phyloP scores from a whole-genome alignment of 306 rosid genomes.

The Cicer cuneatum region DNA sequence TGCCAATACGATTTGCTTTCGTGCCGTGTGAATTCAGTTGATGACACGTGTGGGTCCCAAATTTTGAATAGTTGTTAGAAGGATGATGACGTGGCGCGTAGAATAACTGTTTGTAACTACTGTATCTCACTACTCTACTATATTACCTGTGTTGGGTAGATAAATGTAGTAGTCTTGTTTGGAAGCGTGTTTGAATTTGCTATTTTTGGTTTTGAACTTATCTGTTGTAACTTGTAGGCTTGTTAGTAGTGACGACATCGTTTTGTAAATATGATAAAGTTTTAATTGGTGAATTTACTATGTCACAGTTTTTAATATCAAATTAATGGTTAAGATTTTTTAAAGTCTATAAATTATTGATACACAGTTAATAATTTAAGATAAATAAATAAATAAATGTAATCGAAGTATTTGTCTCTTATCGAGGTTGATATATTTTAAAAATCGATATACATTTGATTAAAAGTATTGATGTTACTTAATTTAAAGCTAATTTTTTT shows the following conservation, averaged over 20 bases:
- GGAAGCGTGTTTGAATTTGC: constrained; percentile 31
- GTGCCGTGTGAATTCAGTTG: neutral
- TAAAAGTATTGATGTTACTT: too few relatives aligned
- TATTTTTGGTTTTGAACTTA: neutral
- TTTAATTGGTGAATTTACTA: too few relatives aligned
- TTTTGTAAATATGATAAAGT: constrained; percentile 47
- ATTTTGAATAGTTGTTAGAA: constrained; percentile 38
- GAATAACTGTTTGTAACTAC: constrained; percentile 58
- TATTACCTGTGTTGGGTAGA: constrained; percentile 30
- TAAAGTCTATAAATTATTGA: too few relatives aligned
- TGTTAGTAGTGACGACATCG: neutral
- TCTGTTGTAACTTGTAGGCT: neutral
- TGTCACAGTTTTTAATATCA: too few relatives aligned
- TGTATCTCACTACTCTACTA: neutral
- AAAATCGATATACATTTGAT: too few relatives aligned
- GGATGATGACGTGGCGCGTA: constrained; percentile 63
- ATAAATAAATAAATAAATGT: too few relatives aligned
- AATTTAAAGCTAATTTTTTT: too few relatives aligned
- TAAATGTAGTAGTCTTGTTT: constrained; percentile 22
- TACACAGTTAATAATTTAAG: too few relatives aligned
- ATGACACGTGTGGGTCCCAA: neutral
- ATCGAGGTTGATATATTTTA: too few relatives aligned
- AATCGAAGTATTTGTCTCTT: too few relatives aligned
- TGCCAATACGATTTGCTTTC: neutral
- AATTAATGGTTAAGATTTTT: too few relatives aligned